Base-by-base conservation (phyloP, 1,139 yeast species). In the Blastobotrys petasosporus region DNA sequence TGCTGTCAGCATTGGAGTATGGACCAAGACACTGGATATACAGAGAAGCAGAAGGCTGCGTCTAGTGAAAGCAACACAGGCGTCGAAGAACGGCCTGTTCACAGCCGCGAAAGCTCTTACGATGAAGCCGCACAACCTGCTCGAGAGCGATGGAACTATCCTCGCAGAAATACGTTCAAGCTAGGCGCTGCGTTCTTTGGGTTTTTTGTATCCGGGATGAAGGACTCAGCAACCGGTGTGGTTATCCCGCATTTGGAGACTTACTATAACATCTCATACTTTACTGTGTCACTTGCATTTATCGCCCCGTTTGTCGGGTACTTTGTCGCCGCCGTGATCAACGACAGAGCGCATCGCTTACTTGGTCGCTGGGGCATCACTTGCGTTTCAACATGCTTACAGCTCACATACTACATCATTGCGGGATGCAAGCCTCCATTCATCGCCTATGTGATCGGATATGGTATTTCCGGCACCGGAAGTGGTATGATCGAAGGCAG, bases 381-480 rank as follows among this genome's bases (percentile, higher is more conserved):
- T 39, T 59, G 66, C 0, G 38, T 69, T 9, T 77, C 76, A 0
- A 65, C 73, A 12, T 32, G 55, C 1, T 56, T 63, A 37, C 66
- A 72, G 23, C 51, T 66, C n/a, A 44, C 68, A 4, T 73, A 73
- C 68, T 73, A 65, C 54, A 60, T 69, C 0, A 58, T 74, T 2
- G 70, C 73, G 10, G 56, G 68, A 38, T 70, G 72, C 40, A 70
- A 53, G 61, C 79, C 51, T 53, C 66, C 66, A 1, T 62, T 57
- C 42, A 58, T 63, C 2, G 42, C 74, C 3, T 69, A 75, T 9
- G 80, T 76, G 11, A 57, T 73, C 29, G 82, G 73, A 0, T 79
- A 74, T 55, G 76, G 75, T 59, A 62, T 78, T 51, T 79, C 82
- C 2, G 86, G 86, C 0, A 55, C 76, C 33, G 86, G 85, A 0